Evolutionary conservation across 331 rosid species (phyloP).

Genomic region (Quercus lobata): DNA sequence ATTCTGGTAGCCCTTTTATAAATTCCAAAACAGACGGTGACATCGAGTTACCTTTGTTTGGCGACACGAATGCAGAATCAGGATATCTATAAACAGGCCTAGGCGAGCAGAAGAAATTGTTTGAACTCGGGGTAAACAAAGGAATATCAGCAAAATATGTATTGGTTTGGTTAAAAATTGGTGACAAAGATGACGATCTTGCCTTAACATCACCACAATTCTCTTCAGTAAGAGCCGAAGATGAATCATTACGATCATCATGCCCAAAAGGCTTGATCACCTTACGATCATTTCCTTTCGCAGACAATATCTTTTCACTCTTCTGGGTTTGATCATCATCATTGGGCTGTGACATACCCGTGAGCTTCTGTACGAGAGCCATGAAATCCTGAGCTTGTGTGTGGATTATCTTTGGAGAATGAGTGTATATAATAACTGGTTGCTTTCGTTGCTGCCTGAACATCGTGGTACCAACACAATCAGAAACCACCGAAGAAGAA

Average conservation of each 20-base stretch:
- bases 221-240: not conserved
- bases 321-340: not conserved
- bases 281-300: not conserved
- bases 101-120: slow-evolving; percentile 41
- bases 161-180: not conserved
- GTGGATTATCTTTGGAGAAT: slow-evolving; percentile 81
- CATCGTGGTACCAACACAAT: not conserved
- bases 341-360: slow-evolving; percentile 44
- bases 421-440: slow-evolving; percentile 76
- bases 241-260: slow-evolving; percentile 13
- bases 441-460: slow-evolving; percentile 26
- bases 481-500: not conserved
- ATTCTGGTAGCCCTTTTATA: slow-evolving; percentile 57
- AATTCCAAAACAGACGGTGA: slow-evolving; percentile 72
- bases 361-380: slow-evolving; percentile 85
- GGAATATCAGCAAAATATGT: slow-evolving; percentile 42
- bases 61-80: slow-evolving; percentile 39
- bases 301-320: not conserved
- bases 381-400: slow-evolving; percentile 68
- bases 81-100: slow-evolving; percentile 29
- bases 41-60: slow-evolving; percentile 37
- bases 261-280: not conserved
- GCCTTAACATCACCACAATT: not conserved
- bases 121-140: slow-evolving; percentile 53
- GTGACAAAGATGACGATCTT: not conserved